Percentiles rank a stretch among this genome's conserved stretches.
phyloP scores from a whole-genome alignment of 495 filamentous ascomycete genomes.

The Aspergillus taichungensis region DNA sequence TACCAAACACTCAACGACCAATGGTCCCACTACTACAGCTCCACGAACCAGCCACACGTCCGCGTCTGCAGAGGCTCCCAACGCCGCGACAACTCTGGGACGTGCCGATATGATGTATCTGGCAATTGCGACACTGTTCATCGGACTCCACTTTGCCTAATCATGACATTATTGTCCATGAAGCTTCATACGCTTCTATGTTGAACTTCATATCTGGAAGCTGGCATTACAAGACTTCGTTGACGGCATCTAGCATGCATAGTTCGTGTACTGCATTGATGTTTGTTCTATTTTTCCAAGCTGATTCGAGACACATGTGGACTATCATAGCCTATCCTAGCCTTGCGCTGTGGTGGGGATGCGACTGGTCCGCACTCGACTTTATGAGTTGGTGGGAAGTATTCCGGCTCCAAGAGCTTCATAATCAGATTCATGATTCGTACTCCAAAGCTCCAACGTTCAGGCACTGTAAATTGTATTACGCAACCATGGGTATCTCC shows the following conservation, averaged over 20 bases:
- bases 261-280: too few relatives aligned
- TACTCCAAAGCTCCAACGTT: background rate
- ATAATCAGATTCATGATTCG: conserved; percentile 5
- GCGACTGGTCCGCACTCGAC: too few relatives aligned
- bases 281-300: too few relatives aligned
- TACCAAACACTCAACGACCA: background rate
- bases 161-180: background rate
- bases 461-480: conserved; percentile 5
- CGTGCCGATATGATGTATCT: background rate
- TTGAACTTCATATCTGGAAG: too few relatives aligned
- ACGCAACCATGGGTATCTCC: conserved; percentile 24
- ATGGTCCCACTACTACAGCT: background rate
- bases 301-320: too few relatives aligned
- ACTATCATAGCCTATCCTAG: too few relatives aligned
- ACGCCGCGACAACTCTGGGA: conserved; percentile 1
- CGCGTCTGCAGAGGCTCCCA: conserved; percentile 1
- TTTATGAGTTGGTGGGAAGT: background rate
- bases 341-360: too few relatives aligned
- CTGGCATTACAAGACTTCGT: too few relatives aligned
- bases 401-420: conserved; percentile 1
- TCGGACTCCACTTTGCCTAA: conserved; percentile 5
- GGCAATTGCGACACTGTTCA: conserved; percentile 3
- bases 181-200: too few relatives aligned
- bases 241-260: too few relatives aligned
- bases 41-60: conserved; percentile 2